phyloP scores from a whole-genome alignment of 2,329 filamentous ascomycete genomes.

The Aureobasidium subglaciale region DNA sequence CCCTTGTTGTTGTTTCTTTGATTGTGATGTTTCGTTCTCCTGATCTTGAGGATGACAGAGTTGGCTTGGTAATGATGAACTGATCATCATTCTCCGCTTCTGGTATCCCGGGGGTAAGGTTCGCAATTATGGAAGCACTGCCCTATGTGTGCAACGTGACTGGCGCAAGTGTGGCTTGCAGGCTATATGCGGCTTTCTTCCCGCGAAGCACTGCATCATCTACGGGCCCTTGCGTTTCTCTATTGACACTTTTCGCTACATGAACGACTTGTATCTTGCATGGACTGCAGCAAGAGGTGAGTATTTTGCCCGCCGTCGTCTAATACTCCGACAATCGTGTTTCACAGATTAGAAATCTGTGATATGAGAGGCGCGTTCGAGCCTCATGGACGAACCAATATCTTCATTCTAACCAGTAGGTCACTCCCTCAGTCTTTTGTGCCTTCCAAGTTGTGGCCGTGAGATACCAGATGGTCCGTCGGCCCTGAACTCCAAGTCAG shows the following conservation, averaged over 20 bases:
- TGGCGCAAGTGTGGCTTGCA: neutral
- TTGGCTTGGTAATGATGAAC: neutral
- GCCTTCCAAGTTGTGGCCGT: too few relatives aligned
- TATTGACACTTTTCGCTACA: neutral
- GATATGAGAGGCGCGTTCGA: neutral
- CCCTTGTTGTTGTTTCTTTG: neutral
- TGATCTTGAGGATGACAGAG: neutral
- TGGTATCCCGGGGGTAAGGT: neutral
- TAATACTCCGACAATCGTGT: neutral
- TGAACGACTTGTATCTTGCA: neutral
- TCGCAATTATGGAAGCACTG: neutral
- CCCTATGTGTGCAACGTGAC: neutral
- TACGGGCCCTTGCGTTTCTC: neutral
- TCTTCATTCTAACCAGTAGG: neutral
- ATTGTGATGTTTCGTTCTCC: neutral
- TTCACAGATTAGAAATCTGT: neutral
- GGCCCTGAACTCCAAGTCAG: too few relatives aligned
- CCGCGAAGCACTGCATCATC: neutral
- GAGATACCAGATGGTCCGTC: too few relatives aligned
- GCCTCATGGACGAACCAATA: too few relatives aligned
- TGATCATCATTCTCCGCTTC: conserved; percentile 1
- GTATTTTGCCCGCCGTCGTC: neutral
- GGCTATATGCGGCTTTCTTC: neutral
- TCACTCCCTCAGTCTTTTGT: too few relatives aligned
- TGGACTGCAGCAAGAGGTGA: neutral